phyloP scores from a whole-genome alignment of 176 grass and related monocot genomes.

The Carex cristatella region DNA sequence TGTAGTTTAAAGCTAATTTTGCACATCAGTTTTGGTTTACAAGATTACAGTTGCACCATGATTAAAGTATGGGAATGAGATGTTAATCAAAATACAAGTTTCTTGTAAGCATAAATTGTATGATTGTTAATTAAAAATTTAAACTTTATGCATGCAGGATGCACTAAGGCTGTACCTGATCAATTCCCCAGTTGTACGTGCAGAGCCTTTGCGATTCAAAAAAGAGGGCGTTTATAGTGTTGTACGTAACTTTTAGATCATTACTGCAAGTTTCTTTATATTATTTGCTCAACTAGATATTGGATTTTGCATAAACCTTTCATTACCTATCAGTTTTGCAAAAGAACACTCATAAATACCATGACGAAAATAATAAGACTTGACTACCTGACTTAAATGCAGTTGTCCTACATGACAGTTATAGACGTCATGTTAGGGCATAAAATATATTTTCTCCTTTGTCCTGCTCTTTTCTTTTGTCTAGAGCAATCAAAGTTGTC shows the following conservation, averaged over 20 bases:
- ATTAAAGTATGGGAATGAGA: not conserved
- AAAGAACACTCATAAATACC: not conserved
- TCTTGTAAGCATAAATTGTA: conserved; percentile 8
- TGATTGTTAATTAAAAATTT: conserved; percentile 5
- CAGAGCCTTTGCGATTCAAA: conserved; percentile 89
- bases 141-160: conserved; percentile 52
- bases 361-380: not conserved
- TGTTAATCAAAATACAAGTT: not conserved
- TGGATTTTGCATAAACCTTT: conserved; percentile 22
- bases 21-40: not conserved
- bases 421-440: not conserved
- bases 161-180: conserved; percentile 88
- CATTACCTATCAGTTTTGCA: not conserved
- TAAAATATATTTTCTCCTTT: not conserved
- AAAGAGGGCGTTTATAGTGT: conserved; percentile 82
- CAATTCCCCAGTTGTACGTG: conserved; percentile 94
- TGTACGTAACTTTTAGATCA: conserved; percentile 46
- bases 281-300: not conserved
- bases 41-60: not conserved
- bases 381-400: not conserved
- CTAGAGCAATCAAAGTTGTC: not conserved
- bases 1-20: not conserved
- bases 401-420: not conserved
- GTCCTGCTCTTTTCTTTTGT: conserved; percentile 23
- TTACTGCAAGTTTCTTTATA: not conserved